Base-by-base conservation (phyloP, 495 filamentous ascomycete genomes). In the Aspergillus asperescens region DNA sequence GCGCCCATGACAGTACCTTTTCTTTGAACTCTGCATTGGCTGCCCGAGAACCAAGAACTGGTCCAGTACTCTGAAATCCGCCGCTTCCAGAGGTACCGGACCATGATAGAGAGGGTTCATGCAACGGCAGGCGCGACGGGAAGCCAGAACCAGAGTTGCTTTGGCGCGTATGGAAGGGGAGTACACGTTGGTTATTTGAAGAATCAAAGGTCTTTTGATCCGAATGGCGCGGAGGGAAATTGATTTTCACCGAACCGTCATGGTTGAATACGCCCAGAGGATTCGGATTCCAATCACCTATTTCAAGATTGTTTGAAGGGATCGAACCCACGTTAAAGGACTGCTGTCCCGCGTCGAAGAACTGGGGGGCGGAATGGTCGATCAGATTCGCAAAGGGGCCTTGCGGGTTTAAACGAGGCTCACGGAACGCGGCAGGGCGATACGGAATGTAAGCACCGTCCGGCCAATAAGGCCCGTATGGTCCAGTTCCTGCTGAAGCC, bases 1-100 rank as follows among this genome's bases (percentile, higher is more conserved):
- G 88, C 25, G 93, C 93, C 81, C 87, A 91, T 13, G 84, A 77
- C 38, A 96, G 75, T 5, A 86, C 82, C 55, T 85, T 87, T 64
- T 96, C 92, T 56, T 86, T 87, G 63, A 88, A 90, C 56, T 83
- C 80, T 5, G 74, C 67, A 59, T 81, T 87, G 2, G 48, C 63
- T 7, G 64, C 58, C 0, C 66, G 62, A 5, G 64, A 49, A 47
- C 41, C 48, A 5, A 41, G 29, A 18, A 62, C 35, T 16, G 62
- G 47, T 7, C 48, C 61, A 23, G 59, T 41, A 20, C 34, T 48
- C 39, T 69, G 67, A 31, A 67, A 57, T 22, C 55, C 55, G 38
- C 44, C 56, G 22, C 24, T 59, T 12, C 59, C 40, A 15, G 63
- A 38, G 15, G 46, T 50, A 24, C 44, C 56, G n/a, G 63, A 61